Conservation (phyloP, 352 stramenopile genomes). For the Phytophthora melonis region DNA sequence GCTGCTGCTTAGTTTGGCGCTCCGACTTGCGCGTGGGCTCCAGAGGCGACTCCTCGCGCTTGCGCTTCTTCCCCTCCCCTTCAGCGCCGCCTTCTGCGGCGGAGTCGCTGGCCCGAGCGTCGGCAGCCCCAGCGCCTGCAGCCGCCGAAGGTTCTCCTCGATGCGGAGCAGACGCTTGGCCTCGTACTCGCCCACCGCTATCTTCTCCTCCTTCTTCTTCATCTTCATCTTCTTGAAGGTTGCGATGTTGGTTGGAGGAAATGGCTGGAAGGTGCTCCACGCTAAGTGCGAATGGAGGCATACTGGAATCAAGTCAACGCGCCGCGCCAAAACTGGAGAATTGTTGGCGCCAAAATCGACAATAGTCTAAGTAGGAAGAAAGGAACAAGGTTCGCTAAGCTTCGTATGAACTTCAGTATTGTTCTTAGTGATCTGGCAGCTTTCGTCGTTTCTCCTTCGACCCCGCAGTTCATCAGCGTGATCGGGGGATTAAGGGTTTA, state of each 20-base stretch:
- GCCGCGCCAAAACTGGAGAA: not conserved
- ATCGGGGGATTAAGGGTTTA: no score
- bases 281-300: not conserved
- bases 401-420: no score
- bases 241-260: not conserved
- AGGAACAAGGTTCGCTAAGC: no score
- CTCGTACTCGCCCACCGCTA: conserved; percentile 62
- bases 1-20: conserved; percentile 17
- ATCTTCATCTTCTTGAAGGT: no score
- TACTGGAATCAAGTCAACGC: not conserved
- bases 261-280: not conserved
- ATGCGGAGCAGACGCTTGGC: conserved; percentile 69
- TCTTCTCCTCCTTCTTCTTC: no score
- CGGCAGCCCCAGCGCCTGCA: conserved; percentile 51
- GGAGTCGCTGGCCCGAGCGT: not conserved
- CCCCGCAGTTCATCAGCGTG: no score
- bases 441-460: no score
- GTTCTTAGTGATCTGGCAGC: no score
- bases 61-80: conserved; percentile 13
- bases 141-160: conserved; percentile 55
- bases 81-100: not conserved
- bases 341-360: not conserved
- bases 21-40: conserved; percentile 26
- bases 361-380: no score
- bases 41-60: conserved; percentile 14